Evolutionary conservation across 306 rosid genomes (phyloP), one percentile per base, ranked within the genome.

Genomic region (Begonia masoniana): DNA sequence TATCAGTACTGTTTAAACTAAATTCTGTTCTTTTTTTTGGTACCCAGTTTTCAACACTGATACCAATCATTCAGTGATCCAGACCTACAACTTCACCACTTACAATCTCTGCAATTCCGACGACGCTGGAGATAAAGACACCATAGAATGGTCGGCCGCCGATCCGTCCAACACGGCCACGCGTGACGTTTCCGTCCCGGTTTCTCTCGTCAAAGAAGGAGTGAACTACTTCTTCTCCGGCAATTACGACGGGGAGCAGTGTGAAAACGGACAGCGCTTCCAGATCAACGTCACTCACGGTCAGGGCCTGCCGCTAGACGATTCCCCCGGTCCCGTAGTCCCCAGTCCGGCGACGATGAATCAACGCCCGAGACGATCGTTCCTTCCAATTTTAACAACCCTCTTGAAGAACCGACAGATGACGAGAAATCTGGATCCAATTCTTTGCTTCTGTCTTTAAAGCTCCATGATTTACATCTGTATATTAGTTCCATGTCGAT

Each of bases 201-300:
- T 89, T 50, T 94, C 91, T 1, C 43, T 89, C 62, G 1, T 68
- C 4, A 89, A 85, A 52, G 87, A 85, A 68, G 95, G 95, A 2
- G 24, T 56, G 41, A 67, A 74, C 7, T 85, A 78, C 58, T 89
- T 89, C 68, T 85, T 89, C 54, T 91, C 99, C 0, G 71, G 88
- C 55, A 78, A 85, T 46, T 86, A 91, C 41, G 99, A 91, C 13
- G 96, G 99, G 2, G 99, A 83, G 0, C 99, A 91, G 7, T 91
- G 99, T 61, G 60, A 57, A 47, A 78, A 54, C 47, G 99, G 96
- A 0, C 99, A 83, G 61, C 88, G 62, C 3, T 86, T 91, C 71
- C 47, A 70, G 17, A 75, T 91, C 6, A 69, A 67, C 4, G 96
- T 91, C 26, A 57, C 81, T 0, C 63, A 83, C 24, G 99, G 96